Evolutionary conservation across 306 rosid genomes (phyloP).

Genomic region (Trifolium repens): DNA sequence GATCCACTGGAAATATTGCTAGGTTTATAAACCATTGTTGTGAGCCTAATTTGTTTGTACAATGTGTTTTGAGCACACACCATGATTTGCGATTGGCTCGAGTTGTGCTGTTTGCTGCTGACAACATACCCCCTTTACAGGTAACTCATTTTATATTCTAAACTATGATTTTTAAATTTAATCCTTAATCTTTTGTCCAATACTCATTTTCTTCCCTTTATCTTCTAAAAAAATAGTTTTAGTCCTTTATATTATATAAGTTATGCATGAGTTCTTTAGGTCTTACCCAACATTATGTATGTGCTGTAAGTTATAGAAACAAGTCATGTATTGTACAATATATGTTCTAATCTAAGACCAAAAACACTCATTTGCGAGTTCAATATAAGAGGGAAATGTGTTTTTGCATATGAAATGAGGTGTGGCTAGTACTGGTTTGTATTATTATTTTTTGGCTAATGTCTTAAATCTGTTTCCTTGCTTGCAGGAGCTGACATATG

Average conservation of each 20-base stretch:
- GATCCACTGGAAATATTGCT: slow-evolving; percentile 80
- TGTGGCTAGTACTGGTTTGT: neutral
- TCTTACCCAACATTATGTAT: neutral
- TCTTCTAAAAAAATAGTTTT: neutral
- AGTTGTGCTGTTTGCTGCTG: slow-evolving; percentile 91
- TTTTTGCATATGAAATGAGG: too few relatives aligned
- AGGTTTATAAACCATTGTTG: slow-evolving; percentile 95
- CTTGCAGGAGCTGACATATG: slow-evolving; percentile 86
- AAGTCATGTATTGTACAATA: neutral
- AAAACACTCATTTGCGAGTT: neutral
- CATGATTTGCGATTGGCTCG: slow-evolving; percentile 80
- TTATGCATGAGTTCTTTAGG: neutral
- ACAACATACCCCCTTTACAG: slow-evolving; percentile 96
- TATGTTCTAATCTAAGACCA: neutral
- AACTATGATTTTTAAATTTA: neutral
- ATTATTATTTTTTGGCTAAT: neutral
- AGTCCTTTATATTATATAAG: neutral
- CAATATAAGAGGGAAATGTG: too few relatives aligned
- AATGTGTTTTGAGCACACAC: slow-evolving; percentile 91
- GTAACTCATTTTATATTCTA: slow-evolving; percentile 43
- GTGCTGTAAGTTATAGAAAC: neutral
- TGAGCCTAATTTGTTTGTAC: slow-evolving; percentile 94
- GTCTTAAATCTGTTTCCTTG: slow-evolving; percentile 5
- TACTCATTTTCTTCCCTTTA: neutral
- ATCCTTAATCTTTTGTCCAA: neutral